Conservation (phyloP, 2,329 filamentous ascomycete species). For the Apiospora rasikravindrae region DNA sequence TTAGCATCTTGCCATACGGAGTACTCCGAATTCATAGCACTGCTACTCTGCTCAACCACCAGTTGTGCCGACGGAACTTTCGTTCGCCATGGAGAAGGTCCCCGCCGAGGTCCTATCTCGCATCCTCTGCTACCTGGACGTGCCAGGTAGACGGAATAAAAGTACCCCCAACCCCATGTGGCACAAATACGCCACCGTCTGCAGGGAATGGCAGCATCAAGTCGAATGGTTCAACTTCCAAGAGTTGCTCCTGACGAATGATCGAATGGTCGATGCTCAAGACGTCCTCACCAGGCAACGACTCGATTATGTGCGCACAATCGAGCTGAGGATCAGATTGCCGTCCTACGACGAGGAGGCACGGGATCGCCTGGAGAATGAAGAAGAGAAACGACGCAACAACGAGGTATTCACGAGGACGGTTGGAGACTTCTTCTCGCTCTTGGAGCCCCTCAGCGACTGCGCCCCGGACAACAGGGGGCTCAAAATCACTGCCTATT, state of each 20-base stretch:
- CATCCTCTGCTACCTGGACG: neutral
- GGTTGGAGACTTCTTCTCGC: neutral
- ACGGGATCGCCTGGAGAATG: neutral
- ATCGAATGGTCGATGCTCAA: neutral
- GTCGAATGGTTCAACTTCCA: neutral
- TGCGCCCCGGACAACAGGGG: neutral
- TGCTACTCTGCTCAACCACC: neutral
- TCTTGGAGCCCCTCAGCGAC: neutral
- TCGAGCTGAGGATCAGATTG: neutral
- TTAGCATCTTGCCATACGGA: too few species aligned
- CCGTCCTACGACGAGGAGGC: neutral
- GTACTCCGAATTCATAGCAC: neutral
- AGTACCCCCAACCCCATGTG: neutral
- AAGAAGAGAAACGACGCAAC: neutral
- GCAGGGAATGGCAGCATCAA: neutral
- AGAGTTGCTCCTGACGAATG: neutral
- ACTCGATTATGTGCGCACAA: neutral
- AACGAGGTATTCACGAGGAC: neutral
- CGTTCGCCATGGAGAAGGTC: neutral
- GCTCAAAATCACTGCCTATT: neutral
- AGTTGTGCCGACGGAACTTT: neutral
- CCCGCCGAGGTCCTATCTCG: neutral
- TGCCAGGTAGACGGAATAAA: neutral
- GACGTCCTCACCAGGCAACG: neutral
- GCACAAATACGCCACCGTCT: neutral